Evolutionary conservation across 2,329 filamentous ascomycete species (phyloP).

Genomic region (Aotearoamyces nothofagi): DNA sequence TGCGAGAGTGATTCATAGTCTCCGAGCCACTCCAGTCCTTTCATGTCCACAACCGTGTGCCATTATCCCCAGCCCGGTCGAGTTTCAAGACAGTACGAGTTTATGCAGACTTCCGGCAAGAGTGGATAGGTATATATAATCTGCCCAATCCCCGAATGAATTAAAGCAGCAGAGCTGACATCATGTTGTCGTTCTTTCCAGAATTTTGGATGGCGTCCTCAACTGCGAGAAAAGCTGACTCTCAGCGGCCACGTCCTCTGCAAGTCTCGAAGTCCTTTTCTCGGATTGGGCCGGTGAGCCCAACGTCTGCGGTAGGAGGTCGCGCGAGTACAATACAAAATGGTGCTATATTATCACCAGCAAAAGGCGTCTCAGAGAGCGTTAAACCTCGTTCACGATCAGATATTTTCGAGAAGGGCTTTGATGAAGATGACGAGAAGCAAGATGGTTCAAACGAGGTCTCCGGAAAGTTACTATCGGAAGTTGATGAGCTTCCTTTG

Average conservation of each 20-base stretch:
- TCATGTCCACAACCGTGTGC: constrained; percentile 1
- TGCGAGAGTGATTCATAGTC: no score
- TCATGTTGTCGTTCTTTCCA: constrained; percentile 15
- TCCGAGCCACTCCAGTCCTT: no score
- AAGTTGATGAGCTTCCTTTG: constrained; percentile 82
- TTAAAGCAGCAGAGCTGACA: constrained; percentile 14
- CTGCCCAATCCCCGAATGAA: neutral
- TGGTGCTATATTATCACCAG: constrained; percentile 8
- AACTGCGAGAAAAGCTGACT: constrained; percentile 10
- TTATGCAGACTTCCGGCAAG: constrained; percentile 1
- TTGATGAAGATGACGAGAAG: constrained; percentile 15
- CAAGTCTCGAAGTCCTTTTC: constrained; percentile 24
- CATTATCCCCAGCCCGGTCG: neutral
- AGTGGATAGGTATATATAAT: constrained; percentile 2
- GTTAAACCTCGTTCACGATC: constrained; percentile 9
- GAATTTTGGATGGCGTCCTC: constrained; percentile 19
- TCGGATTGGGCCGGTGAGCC: constrained; percentile 16
- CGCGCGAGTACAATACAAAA: constrained; percentile 18
- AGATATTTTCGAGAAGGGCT: constrained; percentile 24
- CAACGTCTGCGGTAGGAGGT: constrained; percentile 9
- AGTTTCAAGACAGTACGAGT: constrained; percentile 1
- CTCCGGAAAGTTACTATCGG: constrained; percentile 20
- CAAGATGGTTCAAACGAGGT: constrained; percentile 3
- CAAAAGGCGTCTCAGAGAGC: constrained; percentile 2
- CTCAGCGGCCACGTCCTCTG: constrained; percentile 16